Base-by-base conservation (phyloP, 352 stramenopile genomes). In the Globisporangium spiculum region DNA sequence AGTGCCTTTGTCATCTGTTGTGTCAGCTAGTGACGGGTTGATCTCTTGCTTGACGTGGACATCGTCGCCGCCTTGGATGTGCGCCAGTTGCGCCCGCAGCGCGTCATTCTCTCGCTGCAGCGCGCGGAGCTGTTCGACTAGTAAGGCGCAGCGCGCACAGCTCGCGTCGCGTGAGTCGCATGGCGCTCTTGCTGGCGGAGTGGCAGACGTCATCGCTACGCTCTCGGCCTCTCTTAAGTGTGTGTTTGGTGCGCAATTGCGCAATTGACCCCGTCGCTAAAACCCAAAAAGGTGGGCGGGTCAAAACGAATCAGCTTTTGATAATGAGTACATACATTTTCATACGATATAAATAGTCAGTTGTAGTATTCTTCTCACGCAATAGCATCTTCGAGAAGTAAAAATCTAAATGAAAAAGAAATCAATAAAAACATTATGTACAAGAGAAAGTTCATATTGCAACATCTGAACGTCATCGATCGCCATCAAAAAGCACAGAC, bases 101-200 rank as follows among this genome's bases (percentile, higher is more conserved):
- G 36, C 38, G 30, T 65, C 60, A n/a, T 75, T 72, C 54, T 68
- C 66, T 36, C 32, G 44, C 54, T 66, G 50, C 16, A 75, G 54
- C 10, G 41, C 44, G 2, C 26, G 20, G 8, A 72, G 14, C 24
- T 73, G 48, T 14, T 27, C 69, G 2, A 44, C 2, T 4, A 71
- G 91, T n/a, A 86, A 92, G 71, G 73, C 80, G 58, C 74, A 73
- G 14, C 69, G 85, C 26, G 68, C 70, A 2, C 65, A 70, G 1
- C 7, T 5, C 6, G 32, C 2, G 27, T 27, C 54, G 20, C 18
- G 12, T 5, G 54, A 41, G 27, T 20, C 22, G 3, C 46, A 59
- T n/a, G 36, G 30, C 2, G 12, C 0, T 59, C 16, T 9, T 46
- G 46, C 27, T 55, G 48, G 4, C 1, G 32, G n/a, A 58, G 38